Evolutionary conservation across 768 basidiomycete species (phyloP), one percentile per base, ranked within the genome.

Genomic region (Thelephora aurantiotincta): DNA sequence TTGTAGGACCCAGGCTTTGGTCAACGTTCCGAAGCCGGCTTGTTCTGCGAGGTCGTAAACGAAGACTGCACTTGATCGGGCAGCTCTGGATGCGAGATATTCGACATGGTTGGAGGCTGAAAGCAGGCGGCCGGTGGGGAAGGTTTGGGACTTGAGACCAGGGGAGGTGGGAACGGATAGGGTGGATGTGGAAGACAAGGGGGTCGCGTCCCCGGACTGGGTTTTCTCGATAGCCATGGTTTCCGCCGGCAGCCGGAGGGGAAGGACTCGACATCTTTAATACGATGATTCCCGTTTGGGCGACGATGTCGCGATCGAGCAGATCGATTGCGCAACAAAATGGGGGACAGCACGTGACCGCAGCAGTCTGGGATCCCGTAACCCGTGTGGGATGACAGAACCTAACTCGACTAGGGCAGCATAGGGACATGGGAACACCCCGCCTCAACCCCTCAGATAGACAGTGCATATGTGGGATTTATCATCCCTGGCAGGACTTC

Each of bases 41-140:
- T 89, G 83, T 54, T 83, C 80, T 16, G 89, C 86, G 47, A 89
- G 70, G 55, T 91, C 88, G 57, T 86, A 91, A 37, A 88, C 62
- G 60, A 88, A 87, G 49, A 91, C 75, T 14, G 75, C 65, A 16
- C 83, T 84, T 61, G 73, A 83, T 22, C 70, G 60, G 6, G 64
- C 60, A 2, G 66, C 52, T 35, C 72, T 72, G 7, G 82, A 81
- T 5, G 83, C 69, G 35, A 87, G 63, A 50, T 71, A 76, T 65
- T 91, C 87, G 45, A 90, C 65, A 49, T 79, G 58, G 18, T 73
- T 71, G 14, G 81, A 84, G 14, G 82, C 76, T 3, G 75, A 70
- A 12, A 56, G 26, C n/a, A 60, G 46, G n/a, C 52, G 34, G 3
- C 41, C 49, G n/a, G 48, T 44, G 0, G 47, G 22, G 20, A 11